Evolutionary conservation across 78 protist species (phyloP), one percentile per base, ranked within the genome.

Genomic region (Dictyostelium purpureum): DNA sequence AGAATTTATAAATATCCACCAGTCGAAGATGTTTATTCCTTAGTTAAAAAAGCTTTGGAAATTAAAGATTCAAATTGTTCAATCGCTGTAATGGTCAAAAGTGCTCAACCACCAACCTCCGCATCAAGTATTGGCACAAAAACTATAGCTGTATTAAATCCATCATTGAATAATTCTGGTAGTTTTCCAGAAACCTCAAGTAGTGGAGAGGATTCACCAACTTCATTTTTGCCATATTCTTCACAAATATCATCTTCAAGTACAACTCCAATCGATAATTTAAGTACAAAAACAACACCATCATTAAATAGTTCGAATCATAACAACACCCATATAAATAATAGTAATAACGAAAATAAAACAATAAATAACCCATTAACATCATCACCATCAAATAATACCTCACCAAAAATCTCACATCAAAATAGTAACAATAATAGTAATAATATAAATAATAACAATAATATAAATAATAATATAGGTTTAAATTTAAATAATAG

Each of bases 1-100:
- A 85, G 97, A 51, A 78, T 95, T 33, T 82, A 87, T 69, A 85
- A 88, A 87, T 95, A 95, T 81, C 97, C 97, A 37, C 97, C 97
- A 28, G 97, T 95, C 19, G 97, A 95, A 28, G 95, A 90, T 67
- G 79, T 90, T 33, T 24, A 43, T 40, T 63, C 63, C n/a, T 77
- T 95, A 47, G 37, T 94, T 18, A 81, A 57, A 31, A 70, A 71
- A 18, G 93, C 96, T 2, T 77, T 87, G 28, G 38, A 33, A 31
- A 63, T 91, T 18, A 85, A 74, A 14, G 82, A 85, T 52, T 47
- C 85, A 24, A 35, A 75, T 52, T 35, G 52, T 38, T 35, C 52
- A 26, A 75, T 75, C 9, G 42, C 67, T 45, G 35, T n/a, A 33
- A 21, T 75, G 47, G 81, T 51, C 6, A 75, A 73, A 45, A 73